These are phyloP conservation scores for Porodaedalea pini DNA, from an alignment of 1,284 basidiomycete species.

Conservation along the genomic window DNA sequence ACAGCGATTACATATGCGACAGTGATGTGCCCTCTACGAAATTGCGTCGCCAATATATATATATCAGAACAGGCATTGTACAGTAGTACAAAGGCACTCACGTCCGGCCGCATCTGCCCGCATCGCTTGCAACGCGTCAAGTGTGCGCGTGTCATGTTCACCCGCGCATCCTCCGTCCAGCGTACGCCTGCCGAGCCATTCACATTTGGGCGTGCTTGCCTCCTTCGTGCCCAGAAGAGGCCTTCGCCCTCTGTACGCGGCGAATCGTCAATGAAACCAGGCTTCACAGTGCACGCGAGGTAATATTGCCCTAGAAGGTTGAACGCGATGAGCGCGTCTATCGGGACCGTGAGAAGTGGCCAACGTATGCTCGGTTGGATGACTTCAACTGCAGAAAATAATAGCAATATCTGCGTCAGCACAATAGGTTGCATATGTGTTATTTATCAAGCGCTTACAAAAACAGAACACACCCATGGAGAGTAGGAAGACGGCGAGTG, in stretches of 20 bases:
- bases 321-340: slow-evolving; percentile 70
- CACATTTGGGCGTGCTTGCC: slow-evolving; percentile 28
- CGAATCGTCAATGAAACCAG: slow-evolving; percentile 66
- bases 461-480: slow-evolving; percentile 70
- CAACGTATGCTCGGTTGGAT: slow-evolving; percentile 54
- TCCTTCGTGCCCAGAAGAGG: slow-evolving; percentile 53
- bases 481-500: slow-evolving; percentile 72
- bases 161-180: slow-evolving; percentile 36
- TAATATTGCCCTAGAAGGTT: slow-evolving; percentile 86
- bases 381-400: slow-evolving; percentile 58
- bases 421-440: slow-evolving; percentile 4
- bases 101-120: slow-evolving; percentile 75
- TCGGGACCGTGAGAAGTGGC: slow-evolving; percentile 55
- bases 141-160: slow-evolving; percentile 49
- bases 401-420: slow-evolving; percentile 1
- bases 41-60: neutral
- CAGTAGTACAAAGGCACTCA: slow-evolving; percentile 36
- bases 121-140: slow-evolving; percentile 69
- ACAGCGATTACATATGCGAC: slow-evolving; percentile 88
- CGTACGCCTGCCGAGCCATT: slow-evolving; percentile 26
- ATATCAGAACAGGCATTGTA: neutral
- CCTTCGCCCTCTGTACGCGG: slow-evolving; percentile 38
- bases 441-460: slow-evolving; percentile 52
- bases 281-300: slow-evolving; percentile 72
- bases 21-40: slow-evolving; percentile 87